These are phyloP conservation scores for Sherardia arvensis DNA, from an alignment of 257 asterid genomes.

Conservation along the genomic window DNA sequence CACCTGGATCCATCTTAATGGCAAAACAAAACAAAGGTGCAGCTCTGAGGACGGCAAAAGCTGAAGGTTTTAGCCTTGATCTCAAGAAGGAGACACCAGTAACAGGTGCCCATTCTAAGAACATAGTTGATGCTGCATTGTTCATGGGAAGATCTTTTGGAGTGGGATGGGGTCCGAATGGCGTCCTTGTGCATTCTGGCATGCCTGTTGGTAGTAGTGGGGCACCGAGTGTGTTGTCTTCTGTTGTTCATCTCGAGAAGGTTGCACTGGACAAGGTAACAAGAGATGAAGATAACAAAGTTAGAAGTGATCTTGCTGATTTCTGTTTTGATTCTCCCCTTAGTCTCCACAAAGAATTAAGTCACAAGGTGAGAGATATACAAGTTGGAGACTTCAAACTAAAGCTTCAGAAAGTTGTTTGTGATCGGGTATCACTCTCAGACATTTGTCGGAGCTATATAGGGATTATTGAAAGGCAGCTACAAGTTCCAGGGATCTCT, in stretches of 20 bases:
- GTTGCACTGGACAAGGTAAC: constrained; percentile 69
- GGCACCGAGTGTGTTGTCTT: constrained; percentile 44
- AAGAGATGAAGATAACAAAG: constrained; percentile 55
- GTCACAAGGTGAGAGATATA: constrained; percentile 47
- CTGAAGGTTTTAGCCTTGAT: constrained; percentile 72
- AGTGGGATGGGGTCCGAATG: constrained; percentile 98
- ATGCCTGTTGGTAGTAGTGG: constrained; percentile 60
- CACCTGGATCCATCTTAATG: constrained; percentile 72
- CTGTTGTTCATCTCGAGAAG: constrained; percentile 75
- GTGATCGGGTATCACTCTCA: constrained; percentile 53
- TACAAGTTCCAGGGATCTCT: constrained; percentile 60
- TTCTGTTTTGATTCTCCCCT: constrained; percentile 75
- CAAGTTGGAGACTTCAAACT: constrained; percentile 49
- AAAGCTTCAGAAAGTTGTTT: constrained; percentile 67
- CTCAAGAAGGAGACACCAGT: constrained; percentile 55
- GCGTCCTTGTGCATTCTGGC: constrained; percentile 90
- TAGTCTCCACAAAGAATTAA: constrained; percentile 67
- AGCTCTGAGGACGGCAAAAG: constrained; percentile 37
- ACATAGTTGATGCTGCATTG: constrained; percentile 90
- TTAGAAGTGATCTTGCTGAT: constrained; percentile 51
- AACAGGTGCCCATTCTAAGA: constrained; percentile 48
- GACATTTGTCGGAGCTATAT: constrained; percentile 79
- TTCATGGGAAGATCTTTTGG: constrained; percentile 98
- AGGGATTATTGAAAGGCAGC: constrained; percentile 67
- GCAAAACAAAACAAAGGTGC: constrained; percentile 62